Conservation (phyloP, 345 rosid genomes). For the Salix caprea region DNA sequence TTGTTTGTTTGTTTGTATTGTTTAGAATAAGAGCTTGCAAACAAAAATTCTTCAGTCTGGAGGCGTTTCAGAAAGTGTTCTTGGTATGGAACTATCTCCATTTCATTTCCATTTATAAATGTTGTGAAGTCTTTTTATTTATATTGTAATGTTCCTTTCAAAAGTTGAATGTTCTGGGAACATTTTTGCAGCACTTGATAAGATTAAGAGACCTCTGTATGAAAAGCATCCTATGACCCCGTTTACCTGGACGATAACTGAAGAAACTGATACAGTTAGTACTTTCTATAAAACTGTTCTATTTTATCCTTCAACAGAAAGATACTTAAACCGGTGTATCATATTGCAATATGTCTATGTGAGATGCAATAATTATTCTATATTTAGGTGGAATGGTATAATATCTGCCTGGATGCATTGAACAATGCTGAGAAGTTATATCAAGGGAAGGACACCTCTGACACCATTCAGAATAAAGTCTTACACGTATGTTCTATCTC, state of each 20-base stretch:
- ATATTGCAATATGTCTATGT: constrained; percentile 4
- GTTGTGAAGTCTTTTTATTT: constrained; percentile 9
- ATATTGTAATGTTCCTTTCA: constrained; percentile 8
- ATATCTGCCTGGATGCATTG: constrained; percentile 65
- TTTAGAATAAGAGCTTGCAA: constrained; percentile 63
- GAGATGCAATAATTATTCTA: background rate
- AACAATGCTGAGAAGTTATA: constrained; percentile 61
- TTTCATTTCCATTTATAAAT: constrained; percentile 7
- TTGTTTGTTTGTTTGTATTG: background rate
- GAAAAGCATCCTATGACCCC: constrained; percentile 91
- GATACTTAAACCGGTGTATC: background rate
- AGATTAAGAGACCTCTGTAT: constrained; percentile 81
- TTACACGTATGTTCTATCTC: constrained; percentile 51
- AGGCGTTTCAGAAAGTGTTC: constrained; percentile 51
- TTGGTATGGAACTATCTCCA: constrained; percentile 45
- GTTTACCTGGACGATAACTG: constrained; percentile 84
- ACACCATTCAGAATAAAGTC: constrained; percentile 68
- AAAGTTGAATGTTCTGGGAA: constrained; percentile 2
- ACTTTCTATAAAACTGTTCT: background rate
- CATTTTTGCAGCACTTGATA: constrained; percentile 68
- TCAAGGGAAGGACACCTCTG: constrained; percentile 61
- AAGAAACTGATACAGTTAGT: constrained; percentile 83
- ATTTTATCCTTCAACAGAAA: background rate
- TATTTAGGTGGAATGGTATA: constrained; percentile 78
- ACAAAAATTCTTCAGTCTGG: constrained; percentile 63